A percentile compares a stretch with the other conserved stretches of the same genome.
Evolutionary conservation across 257 asterid genomes (phyloP).

Genomic region (Rhazya stricta): DNA sequence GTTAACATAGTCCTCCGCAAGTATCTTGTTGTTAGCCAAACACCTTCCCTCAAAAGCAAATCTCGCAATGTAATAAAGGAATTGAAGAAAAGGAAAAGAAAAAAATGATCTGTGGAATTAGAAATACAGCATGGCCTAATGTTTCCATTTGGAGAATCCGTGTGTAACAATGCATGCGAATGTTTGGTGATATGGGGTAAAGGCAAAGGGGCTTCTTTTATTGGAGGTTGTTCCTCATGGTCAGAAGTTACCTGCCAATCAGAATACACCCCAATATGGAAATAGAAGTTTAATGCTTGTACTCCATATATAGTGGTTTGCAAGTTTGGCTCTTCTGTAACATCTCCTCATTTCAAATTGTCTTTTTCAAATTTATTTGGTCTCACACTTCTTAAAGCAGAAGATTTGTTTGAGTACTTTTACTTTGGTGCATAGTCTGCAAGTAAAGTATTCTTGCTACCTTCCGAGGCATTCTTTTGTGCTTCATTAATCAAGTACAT

Average conservation of each 20-base stretch:
- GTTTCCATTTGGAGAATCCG: background rate
- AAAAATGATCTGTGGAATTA: background rate
- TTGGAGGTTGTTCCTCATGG: constrained; percentile 13
- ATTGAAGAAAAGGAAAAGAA: background rate
- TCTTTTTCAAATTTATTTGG: background rate
- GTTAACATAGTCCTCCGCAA: background rate
- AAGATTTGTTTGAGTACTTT: background rate
- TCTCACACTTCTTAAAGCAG: background rate
- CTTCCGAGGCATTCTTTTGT: background rate
- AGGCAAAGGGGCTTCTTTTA: constrained; percentile 20
- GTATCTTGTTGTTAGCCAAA: background rate
- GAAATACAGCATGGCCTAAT: background rate
- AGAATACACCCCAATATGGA: constrained; percentile 17
- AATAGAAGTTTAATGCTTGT: constrained; percentile 60
- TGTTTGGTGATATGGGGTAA: constrained; percentile 9
- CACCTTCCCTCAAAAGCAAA: background rate
- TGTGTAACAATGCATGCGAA: background rate
- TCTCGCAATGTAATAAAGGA: background rate
- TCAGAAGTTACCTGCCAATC: constrained; percentile 18
- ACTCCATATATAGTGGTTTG: constrained; percentile 31
- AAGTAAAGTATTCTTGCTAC: background rate
- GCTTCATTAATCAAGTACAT: background rate
- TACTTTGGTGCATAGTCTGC: background rate
- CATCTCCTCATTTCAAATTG: constrained; percentile 5
- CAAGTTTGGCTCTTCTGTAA: constrained; percentile 62